Base-by-base conservation (phyloP, 345 rosid genomes). In the Eutrema japonicum region DNA sequence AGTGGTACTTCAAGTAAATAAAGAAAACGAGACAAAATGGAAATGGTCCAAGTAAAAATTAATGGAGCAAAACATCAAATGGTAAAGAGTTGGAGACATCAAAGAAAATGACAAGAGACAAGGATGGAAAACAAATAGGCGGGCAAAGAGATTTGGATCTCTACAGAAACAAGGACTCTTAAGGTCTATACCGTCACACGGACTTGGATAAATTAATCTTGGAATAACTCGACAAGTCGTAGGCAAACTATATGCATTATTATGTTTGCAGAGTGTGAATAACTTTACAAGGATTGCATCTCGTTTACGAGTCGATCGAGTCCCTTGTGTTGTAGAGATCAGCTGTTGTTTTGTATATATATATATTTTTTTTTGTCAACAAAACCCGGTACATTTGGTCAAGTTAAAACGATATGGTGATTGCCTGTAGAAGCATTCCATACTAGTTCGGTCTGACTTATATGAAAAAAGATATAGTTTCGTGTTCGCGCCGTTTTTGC, bases 31-130 rank as follows among this genome's bases (percentile, higher is more conserved):
- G 22, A 27, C 33, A 18, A 71, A 30, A 9, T 32, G 46, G 65
- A 35, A 45, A 45, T 54, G 71, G 70, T 64, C 71, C 50, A 46
- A 52, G 53, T 51, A 43, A 40, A 27, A 27, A 42, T 6, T 47
- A 57, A 13, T 48, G 33, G 66, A 70, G 12, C 26, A 40, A 50
- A 60, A 29, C 46, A 54, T 45, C 77, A 73, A 64, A 54, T 64
- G 64, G 71, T 55, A 45, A 35, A 73, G 41, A 64, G 64, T 45
- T 36, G 50, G 71, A 45, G 71, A 55, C 48, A 73, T 64, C 71
- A 36, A 41, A 53, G 57, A 54, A 64, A 55, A 33, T 35, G 70
- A 72, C 64, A 33, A 63, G 53, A 63, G 30, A 12, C 54, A 49
- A 52, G 64, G 56, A 45, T n/a, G 22, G 46, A 41, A 61, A 52